Evolutionary conservation across 208 protist species (phyloP), one percentile per base, ranked within the genome.

Genomic region (Leishmania mexicana): DNA sequence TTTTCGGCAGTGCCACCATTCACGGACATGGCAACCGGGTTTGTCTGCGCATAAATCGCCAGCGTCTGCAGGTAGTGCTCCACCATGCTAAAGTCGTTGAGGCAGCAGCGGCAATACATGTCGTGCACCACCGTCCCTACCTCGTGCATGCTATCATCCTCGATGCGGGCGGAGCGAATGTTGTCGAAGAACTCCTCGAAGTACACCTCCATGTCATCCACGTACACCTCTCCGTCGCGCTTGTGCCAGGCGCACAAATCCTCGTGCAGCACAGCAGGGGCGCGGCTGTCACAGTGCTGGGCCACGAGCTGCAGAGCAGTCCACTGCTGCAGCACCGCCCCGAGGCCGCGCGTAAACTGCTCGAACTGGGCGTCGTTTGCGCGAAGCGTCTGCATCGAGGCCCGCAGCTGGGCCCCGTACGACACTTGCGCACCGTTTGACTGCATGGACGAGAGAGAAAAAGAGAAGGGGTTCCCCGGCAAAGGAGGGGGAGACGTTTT

Each of bases 91-190:
- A 86, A 93, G 79, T 97, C 94, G 60, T 93, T 86, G 75, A 83
- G 60, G 83, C 92, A 95, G 82, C 92, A 96, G 78, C 90, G 87
- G 84, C 90, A 93, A 85, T 97, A 97, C 94, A 97, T 97, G 78
- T 93, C 85, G 85, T 97, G 93, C 72, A 97, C 85, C 45, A 95
- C 77, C 17, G 90, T 88, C 21, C 87, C 87, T 45, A 97, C 93
- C 87, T 97, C 92, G 81, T 95, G 92, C 86, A 93, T 91, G 86
- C 94, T 97, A 65, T 96, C 94, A 65, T 97, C 94, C 83, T 97
- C 90, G n/a, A 97, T 87, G 47, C 88, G 45, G 64, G 96, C 94
- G 28, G 85, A 88, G 42, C 90, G 91, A 19, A 87, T 85, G 53
- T 85, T 87, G 62, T 85, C 83, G 75, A 96, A 97, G 79, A 97